Evolutionary conservation across 345 rosid species (phyloP), one percentile per base, ranked within the genome.

Genomic region (Citrus sp.): DNA sequence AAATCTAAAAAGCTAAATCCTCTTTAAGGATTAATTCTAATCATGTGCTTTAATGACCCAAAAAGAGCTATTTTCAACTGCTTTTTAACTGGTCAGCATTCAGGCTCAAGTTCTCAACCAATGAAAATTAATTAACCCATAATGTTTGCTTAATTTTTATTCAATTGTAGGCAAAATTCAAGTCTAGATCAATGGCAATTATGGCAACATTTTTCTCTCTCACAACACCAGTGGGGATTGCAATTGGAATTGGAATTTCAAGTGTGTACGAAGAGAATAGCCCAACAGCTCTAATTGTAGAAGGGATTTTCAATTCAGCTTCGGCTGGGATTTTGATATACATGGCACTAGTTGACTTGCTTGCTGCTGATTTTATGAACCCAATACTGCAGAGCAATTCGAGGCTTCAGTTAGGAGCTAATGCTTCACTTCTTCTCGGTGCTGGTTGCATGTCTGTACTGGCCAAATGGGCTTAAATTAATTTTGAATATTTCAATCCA

Each of bases 341-440:
- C 80, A 90, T 92, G 98, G 90, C 98, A 24, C 90, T 93, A 3
- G 98, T 93, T n/a, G 96, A 93, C 73, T 84, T 93, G n/a, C 80
- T 90, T 25, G 98, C 98, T 22, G 78, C 88, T 34, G 96, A 92
- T 80, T 90, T 92, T 69, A 86, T 89, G 87, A 87, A 77, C 67
- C 89, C 94, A 8, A 89, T 77, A 77, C 54, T 92, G 81, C 96
- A 88, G 76, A 70, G 70, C 65, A 90, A 86, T 67, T 19, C 80
- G 3, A 87, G 87, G 82, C 89, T 92, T 61, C 92, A 87, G 72
- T 19, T 90, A 9, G 90, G 91, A 1, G 92, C 94, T 0, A 80
- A 88, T 72, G 42, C 86, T 51, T 88, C 90, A 4, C 93, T 92
- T 58, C 80, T 92, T 73, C 78, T 90, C 0, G 94, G 96, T 0